Conservation (phyloP, 768 basidiomycete species). For the Lactarius pseudohatsudake region DNA sequence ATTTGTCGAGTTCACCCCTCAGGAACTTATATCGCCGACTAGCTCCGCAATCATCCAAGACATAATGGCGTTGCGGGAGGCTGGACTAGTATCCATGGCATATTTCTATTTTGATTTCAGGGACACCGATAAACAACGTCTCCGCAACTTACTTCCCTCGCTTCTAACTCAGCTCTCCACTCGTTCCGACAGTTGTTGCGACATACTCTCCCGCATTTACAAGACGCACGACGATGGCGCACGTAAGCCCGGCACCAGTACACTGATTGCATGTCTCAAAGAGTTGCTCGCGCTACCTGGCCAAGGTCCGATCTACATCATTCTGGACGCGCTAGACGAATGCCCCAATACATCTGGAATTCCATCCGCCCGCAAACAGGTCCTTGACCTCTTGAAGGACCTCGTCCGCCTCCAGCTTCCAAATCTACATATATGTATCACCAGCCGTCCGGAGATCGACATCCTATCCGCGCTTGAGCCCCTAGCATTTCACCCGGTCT, state of each 20-base stretch:
- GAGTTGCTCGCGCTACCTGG: neutral
- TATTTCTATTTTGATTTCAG: constrained; percentile 2
- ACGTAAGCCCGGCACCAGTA: neutral
- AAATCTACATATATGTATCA: constrained; percentile 1
- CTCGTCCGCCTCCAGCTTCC: neutral
- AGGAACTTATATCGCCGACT: no score
- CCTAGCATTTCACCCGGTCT: neutral
- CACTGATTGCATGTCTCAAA: neutral
- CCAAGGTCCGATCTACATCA: neutral
- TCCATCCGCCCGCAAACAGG: neutral
- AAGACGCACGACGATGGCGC: neutral
- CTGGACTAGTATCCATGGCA: neutral
- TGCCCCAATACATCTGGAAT: neutral
- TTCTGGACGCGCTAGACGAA: constrained; percentile 5
- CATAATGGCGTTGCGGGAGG: neutral
- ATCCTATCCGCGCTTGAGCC: neutral
- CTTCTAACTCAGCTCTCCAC: neutral
- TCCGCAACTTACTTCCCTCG: neutral
- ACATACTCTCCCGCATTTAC: neutral
- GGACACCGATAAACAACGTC: neutral
- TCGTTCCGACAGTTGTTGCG: neutral
- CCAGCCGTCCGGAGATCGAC: neutral
- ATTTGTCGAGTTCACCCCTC: no score
- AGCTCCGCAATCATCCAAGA: no score
- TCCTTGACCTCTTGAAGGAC: neutral